Percentiles rank a stretch among this genome's conserved stretches.
These are phyloP conservation scores for Lactifluus subvellereus DNA, from an alignment of 768 basidiomycete species.

Conservation along the genomic window DNA sequence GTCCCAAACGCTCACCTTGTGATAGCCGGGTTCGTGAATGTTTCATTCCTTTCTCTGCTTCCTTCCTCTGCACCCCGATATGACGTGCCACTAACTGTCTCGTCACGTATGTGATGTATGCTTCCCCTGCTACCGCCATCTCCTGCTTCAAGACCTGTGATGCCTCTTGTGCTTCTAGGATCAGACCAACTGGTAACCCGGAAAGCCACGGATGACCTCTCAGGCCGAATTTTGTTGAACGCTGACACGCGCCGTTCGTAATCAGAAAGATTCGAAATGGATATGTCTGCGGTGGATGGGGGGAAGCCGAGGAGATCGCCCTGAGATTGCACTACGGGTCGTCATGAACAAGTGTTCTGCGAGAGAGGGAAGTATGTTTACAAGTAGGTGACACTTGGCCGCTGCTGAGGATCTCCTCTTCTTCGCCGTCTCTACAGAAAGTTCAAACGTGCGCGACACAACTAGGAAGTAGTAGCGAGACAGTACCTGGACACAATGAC, in stretches of 20 bases:
- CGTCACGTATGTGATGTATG: constrained; percentile 8
- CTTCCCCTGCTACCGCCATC: not conserved
- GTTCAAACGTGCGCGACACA: not conserved
- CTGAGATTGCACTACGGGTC: constrained; percentile 3
- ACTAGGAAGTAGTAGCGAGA: constrained; percentile 1
- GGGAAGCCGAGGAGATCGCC: constrained; percentile 11
- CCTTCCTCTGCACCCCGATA: not conserved
- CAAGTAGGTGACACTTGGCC: constrained; percentile 71
- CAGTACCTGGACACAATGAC: constrained; percentile 39
- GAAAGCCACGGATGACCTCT: constrained; percentile 33
- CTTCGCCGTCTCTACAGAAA: constrained; percentile 35
- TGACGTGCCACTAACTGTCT: constrained; percentile 2
- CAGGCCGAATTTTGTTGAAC: constrained; percentile 40
- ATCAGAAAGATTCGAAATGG: constrained; percentile 29
- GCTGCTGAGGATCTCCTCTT: constrained; percentile 69
- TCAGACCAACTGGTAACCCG: constrained; percentile 54
- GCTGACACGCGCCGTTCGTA: constrained; percentile 33
- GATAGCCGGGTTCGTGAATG: not conserved
- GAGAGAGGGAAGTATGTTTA: constrained; percentile 30
- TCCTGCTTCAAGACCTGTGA: constrained; percentile 8
- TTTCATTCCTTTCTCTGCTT: constrained; percentile 6
- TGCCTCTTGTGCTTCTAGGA: constrained; percentile 39
- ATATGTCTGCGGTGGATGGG: constrained; percentile 14
- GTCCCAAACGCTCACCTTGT: not conserved
- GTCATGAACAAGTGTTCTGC: not conserved